phyloP scores from a whole-genome alignment of 2,329 filamentous ascomycete genomes.

The Atkinsonella hypoxylon region DNA sequence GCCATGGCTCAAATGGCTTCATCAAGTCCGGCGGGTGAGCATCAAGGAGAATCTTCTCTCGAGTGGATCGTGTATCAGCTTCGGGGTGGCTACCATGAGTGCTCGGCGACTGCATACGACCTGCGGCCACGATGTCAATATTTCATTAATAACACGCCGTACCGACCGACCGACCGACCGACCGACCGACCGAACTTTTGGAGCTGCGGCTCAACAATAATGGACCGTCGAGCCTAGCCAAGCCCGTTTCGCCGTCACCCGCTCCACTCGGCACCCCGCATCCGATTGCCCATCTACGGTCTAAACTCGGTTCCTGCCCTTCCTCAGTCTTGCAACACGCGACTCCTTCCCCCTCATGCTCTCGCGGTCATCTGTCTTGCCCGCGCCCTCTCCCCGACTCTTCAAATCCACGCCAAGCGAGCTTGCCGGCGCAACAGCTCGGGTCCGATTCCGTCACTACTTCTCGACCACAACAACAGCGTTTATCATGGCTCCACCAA shows the following conservation, averaged over 20 bases:
- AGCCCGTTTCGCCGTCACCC: neutral
- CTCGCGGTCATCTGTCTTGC: neutral
- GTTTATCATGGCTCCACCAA: conserved; percentile 37
- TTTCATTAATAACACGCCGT: too few relatives aligned
- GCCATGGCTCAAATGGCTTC: too few relatives aligned
- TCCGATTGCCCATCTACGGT: neutral
- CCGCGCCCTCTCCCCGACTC: neutral
- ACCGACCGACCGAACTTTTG: conserved; percentile 1
- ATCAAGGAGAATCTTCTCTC: too few relatives aligned
- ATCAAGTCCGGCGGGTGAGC: too few relatives aligned
- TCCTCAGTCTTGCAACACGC: neutral
- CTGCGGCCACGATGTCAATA: too few relatives aligned
- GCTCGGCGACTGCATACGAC: too few relatives aligned
- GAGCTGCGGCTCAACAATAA: neutral
- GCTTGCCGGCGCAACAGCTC: neutral
- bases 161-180: too few relatives aligned
- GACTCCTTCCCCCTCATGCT: neutral
- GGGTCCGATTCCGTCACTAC: neutral
- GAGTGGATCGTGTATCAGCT: too few relatives aligned
- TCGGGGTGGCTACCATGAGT: too few relatives aligned
- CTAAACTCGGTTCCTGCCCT: too few relatives aligned
- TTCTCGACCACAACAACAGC: conserved; percentile 21
- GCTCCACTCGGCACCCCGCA: neutral
- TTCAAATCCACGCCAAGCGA: neutral
- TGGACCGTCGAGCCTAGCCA: conserved; percentile 3